phyloP scores from a whole-genome alignment of 2,329 filamentous ascomycete species.

The Fusarium mundagurra region DNA sequence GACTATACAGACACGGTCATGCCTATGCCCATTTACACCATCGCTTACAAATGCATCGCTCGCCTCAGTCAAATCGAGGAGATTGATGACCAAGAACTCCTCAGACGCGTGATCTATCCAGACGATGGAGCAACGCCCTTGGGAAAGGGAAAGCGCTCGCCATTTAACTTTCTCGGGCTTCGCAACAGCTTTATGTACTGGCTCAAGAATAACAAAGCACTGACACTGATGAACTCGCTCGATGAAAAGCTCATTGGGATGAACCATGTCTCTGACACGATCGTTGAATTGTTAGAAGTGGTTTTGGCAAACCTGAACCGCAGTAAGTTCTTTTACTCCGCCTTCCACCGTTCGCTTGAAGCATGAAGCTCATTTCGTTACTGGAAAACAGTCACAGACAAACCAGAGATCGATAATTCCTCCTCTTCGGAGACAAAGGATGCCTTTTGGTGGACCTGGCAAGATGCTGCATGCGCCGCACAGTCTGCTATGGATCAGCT shows the following conservation, averaged over 20 bases:
- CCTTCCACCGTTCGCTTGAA: too few relatives aligned
- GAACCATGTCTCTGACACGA: neutral
- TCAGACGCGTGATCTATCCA: neutral
- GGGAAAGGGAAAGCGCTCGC: neutral
- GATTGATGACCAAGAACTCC: neutral
- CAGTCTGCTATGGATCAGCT: neutral
- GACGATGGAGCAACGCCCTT: too few relatives aligned
- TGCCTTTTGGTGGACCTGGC: accelerated
- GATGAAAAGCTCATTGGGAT: neutral
- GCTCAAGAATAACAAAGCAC: too few relatives aligned
- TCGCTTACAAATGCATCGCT: neutral
- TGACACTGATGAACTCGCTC: too few relatives aligned
- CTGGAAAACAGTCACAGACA: neutral
- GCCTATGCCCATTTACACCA: neutral
- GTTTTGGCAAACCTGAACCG: neutral
- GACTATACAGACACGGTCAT: neutral
- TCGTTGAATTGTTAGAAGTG: neutral
- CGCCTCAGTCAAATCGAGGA: neutral
- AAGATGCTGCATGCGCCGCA: neutral
- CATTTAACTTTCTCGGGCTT: neutral
- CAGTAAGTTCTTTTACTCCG: neutral
- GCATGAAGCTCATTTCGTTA: too few relatives aligned
- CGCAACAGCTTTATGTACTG: neutral
- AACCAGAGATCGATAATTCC: neutral
- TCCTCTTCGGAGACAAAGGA: neutral